A percentile compares a stretch with the other conserved stretches of the same genome.
Evolutionary conservation across 805 yeast genomes (phyloP).

Genomic region (Vanderwaltozyma verrucispora): DNA sequence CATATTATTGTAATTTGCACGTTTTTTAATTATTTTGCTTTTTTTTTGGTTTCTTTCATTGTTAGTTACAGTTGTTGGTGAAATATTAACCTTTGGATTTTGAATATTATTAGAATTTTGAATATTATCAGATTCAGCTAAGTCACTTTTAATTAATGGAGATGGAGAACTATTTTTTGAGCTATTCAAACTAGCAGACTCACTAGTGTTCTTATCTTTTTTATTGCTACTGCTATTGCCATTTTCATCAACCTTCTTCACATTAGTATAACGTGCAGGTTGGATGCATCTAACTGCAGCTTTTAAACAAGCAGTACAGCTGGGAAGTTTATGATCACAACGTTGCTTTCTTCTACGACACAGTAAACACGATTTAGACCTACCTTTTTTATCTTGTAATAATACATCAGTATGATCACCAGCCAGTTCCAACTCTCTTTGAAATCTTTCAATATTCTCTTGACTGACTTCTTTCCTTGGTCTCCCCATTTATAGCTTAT

Average conservation of each 20-base stretch:
- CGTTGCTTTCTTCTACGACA: slow-evolving; percentile 51
- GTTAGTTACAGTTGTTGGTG: background rate
- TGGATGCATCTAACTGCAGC: slow-evolving; percentile 53
- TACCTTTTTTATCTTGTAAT: slow-evolving; percentile 38
- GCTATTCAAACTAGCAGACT: too few species aligned
- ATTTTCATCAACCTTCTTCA: slow-evolving; percentile 1
- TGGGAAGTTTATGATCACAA: slow-evolving; percentile 55
- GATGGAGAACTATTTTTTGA: too few species aligned
- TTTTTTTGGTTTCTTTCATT: background rate
- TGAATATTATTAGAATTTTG: too few species aligned
- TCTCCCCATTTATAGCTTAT: slow-evolving; percentile 22
- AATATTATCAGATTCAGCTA: too few species aligned
- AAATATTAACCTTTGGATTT: too few species aligned
- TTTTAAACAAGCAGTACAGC: slow-evolving; percentile 56
- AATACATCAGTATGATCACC: slow-evolving; percentile 21
- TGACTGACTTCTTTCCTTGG: slow-evolving; percentile 28
- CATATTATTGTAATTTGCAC: background rate
- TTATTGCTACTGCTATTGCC: too few species aligned
- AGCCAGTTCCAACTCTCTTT: slow-evolving; percentile 26
- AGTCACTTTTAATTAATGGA: too few species aligned
- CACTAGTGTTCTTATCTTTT: too few species aligned
- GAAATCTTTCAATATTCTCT: slow-evolving; percentile 26
- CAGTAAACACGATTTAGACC: slow-evolving; percentile 46
- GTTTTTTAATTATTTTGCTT: background rate
- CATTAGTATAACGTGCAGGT: slow-evolving; percentile 42